phyloP scores from a whole-genome alignment of 805 yeast species.

The Komagataella kurtzmanii region DNA sequence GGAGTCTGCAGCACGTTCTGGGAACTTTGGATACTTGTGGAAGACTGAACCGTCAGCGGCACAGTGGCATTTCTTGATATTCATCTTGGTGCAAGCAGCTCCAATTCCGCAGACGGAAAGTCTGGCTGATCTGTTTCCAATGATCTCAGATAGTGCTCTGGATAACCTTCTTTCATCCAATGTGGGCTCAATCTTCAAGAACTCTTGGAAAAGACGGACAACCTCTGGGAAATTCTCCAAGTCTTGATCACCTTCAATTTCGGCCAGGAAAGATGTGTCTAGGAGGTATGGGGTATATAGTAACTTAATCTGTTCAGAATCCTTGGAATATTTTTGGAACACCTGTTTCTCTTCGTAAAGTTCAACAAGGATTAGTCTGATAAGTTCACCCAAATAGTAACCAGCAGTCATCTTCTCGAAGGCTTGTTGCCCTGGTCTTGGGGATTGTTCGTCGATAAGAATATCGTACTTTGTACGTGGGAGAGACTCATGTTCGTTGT shows the following conservation, averaged over 20 bases:
- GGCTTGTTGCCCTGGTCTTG: slow-evolving; percentile 95
- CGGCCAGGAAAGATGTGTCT: slow-evolving; percentile 85
- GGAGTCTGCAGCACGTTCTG: slow-evolving; percentile 85
- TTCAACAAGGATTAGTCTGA: slow-evolving; percentile 73
- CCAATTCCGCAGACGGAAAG: slow-evolving; percentile 94
- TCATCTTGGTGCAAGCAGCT: slow-evolving; percentile 87
- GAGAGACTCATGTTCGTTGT: slow-evolving; percentile 73
- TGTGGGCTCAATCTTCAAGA: slow-evolving; percentile 55
- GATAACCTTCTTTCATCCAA: slow-evolving; percentile 73
- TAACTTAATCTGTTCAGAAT: slow-evolving; percentile 45
- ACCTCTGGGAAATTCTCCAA: slow-evolving; percentile 74
- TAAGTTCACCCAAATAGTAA: slow-evolving; percentile 86
- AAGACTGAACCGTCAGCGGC: slow-evolving; percentile 98
- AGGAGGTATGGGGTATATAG: slow-evolving; percentile 57
- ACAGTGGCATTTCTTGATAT: slow-evolving; percentile 63
- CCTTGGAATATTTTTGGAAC: slow-evolving; percentile 36
- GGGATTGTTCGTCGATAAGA: slow-evolving; percentile 72
- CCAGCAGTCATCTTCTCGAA: slow-evolving; percentile 99
- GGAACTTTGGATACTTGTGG: slow-evolving; percentile 89
- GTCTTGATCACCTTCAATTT: slow-evolving; percentile 86
- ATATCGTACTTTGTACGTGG: slow-evolving; percentile 89
- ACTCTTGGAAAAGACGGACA: slow-evolving; percentile 46
- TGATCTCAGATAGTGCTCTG: slow-evolving; percentile 71
- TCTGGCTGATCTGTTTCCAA: slow-evolving; percentile 92
- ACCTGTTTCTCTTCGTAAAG: slow-evolving; percentile 51